Evolutionary conservation across 192 early-diverging fungal genomes (phyloP), one percentile per base, ranked within the genome.

Genomic region (Powellomyces hirtus): DNA sequence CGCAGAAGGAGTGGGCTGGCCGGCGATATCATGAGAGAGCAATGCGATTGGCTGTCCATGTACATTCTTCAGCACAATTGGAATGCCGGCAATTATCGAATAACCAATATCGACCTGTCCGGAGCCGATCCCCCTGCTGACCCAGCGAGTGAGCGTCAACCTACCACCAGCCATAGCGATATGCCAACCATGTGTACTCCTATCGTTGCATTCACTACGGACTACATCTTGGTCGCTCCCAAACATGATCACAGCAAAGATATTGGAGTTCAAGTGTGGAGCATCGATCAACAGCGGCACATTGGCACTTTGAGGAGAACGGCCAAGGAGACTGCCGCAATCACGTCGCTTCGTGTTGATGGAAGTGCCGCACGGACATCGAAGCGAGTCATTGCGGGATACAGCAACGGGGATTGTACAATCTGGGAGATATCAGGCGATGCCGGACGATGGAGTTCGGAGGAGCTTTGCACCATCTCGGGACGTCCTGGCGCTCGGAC

Each of bases 61-160:
- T 84, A 83, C 45, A 56, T 72, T 22, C 60, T 84, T 1, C 74
- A 74, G 31, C 82, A 84, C 33, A 84, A 80, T 38, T 84, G 82
- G 82, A 53, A 72, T 56, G 66, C 77, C 46, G 82, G 82, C 71
- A 82, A 73, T 40, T 68, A 63, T 59, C 51, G 40, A 11, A 37
- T 67, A 37, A 27, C 62, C 42, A 49, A 16, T 24, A 64, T 49
- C n/a, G n/a, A n/a, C n/a, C n/a, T n/a, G n/a, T n/a, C n/a, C n/a
- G n/a, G n/a, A n/a, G n/a, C n/a, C 26, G 18, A 61, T 18, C n/a
- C 20, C 30, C 30, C 30, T 29, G 55, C 30, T n/a, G 34, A 76
- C 26, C 56, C n/a, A n/a, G n/a, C n/a, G n/a, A n/a, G n/a, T n/a
- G n/a, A n/a, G n/a, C n/a, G n/a, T n/a, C n/a, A n/a, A n/a, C n/a